phyloP scores from a whole-genome alignment of 176 grass and related monocot genomes.

The Lolium multiflorum region DNA sequence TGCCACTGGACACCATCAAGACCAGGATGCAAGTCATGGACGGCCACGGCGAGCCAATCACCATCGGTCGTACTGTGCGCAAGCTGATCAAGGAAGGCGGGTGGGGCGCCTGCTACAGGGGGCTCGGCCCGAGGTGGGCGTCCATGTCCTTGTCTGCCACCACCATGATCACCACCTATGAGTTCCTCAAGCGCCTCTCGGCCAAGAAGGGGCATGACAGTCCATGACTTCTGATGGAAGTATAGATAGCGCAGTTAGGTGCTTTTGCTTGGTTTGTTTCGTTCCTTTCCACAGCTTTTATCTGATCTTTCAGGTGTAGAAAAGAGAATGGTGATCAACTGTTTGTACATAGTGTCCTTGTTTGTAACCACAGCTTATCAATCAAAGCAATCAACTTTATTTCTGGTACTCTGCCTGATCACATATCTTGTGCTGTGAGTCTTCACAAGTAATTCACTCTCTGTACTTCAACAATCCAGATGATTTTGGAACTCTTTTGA shows the following conservation, averaged over 20 bases:
- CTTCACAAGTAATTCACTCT: neutral
- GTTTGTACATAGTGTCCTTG: conserved; percentile 49
- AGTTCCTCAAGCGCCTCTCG: conserved; percentile 86
- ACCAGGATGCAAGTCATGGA: conserved; percentile 95
- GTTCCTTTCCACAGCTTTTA: conserved; percentile 51
- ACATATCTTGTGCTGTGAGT: neutral
- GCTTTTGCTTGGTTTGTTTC: conserved; percentile 47
- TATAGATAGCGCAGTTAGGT: conserved; percentile 51
- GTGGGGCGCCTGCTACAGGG: conserved; percentile 73
- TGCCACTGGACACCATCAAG: conserved; percentile 89
- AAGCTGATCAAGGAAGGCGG: conserved; percentile 71
- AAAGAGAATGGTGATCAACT: conserved; percentile 45
- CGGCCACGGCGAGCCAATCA: conserved; percentile 45
- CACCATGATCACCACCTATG: conserved; percentile 89
- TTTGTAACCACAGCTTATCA: conserved; percentile 37
- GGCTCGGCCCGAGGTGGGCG: conserved; percentile 83
- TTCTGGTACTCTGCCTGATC: neutral
- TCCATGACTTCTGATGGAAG: conserved; percentile 31
- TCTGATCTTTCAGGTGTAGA: conserved; percentile 33
- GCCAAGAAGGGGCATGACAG: conserved; percentile 64
- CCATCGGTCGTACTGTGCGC: conserved; percentile 56
- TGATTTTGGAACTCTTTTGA: neutral
- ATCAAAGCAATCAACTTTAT: conserved; percentile 21
- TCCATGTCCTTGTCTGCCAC: conserved; percentile 86
- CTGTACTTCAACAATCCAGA: neutral